A percentile compares a stretch with the other conserved stretches of the same genome.
These are phyloP conservation scores for Aspergillus panamensis DNA, from an alignment of 495 filamentous ascomycete species.

Conservation along the genomic window DNA sequence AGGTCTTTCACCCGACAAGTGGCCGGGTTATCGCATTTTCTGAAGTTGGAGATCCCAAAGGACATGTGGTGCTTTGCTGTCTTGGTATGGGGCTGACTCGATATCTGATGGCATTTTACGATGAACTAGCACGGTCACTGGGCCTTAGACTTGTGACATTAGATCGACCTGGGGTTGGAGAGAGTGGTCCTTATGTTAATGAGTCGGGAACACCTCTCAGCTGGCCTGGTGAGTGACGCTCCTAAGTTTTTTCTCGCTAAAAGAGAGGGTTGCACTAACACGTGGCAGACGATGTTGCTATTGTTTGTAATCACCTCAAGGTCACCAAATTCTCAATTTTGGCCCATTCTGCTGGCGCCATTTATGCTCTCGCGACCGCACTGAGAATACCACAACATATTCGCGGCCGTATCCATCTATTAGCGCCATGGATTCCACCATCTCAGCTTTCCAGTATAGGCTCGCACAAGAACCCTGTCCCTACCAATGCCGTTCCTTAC, in stretches of 20 bases:
- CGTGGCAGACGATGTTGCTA: conserved; percentile 79
- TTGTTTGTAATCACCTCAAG: conserved; percentile 87
- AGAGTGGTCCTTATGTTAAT: conserved; percentile 79
- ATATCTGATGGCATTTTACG: conserved; percentile 96
- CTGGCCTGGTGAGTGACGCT: conserved; percentile 75
- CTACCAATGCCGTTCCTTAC: conserved; percentile 81
- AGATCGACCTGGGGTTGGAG: conserved; percentile 91
- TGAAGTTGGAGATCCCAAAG: conserved; percentile 90
- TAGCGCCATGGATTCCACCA: conserved; percentile 97
- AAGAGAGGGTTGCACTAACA: conserved; percentile 16
- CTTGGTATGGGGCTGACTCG: conserved; percentile 97
- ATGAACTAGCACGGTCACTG: conserved; percentile 86
- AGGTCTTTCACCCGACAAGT: conserved; percentile 76
- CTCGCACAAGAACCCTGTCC: conserved; percentile 67
- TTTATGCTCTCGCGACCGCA: conserved; percentile 95
- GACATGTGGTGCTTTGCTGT: conserved; percentile 91
- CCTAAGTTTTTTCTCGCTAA: neutral
- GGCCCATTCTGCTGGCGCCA: conserved; percentile 95
- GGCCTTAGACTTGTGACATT: conserved; percentile 89
- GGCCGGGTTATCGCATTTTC: conserved; percentile 91
- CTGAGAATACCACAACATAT: conserved; percentile 95
- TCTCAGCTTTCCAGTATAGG: conserved; percentile 89
- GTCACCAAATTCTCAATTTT: conserved; percentile 97
- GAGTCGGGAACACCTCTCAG: conserved; percentile 78
- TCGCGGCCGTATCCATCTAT: conserved; percentile 87